Percentiles rank a stretch among this genome's conserved stretches.
These are phyloP conservation scores for Udeniomyces megalosporus DNA, from an alignment of 768 basidiomycete species.

Conservation along the genomic window DNA sequence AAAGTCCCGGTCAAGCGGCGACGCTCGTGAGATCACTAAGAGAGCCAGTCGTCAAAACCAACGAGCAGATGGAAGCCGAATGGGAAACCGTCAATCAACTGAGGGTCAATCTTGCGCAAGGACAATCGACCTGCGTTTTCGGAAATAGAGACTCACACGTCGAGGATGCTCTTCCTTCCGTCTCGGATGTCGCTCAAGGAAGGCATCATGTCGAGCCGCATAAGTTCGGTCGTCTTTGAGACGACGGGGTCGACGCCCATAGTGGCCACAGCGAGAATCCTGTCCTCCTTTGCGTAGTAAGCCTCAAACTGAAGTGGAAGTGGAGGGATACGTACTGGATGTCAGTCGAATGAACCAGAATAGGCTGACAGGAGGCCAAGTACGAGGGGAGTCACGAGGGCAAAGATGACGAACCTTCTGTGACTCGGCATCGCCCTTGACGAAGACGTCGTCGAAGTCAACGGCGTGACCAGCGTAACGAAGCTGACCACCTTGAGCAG, in stretches of 20 bases:
- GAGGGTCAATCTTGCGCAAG: no score
- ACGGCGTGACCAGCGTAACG: slow-evolving; percentile 60
- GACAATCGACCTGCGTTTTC: no score
- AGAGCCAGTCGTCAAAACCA: background rate
- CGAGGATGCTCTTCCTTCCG: slow-evolving; percentile 37
- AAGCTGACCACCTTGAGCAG: slow-evolving; percentile 72
- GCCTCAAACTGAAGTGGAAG: slow-evolving; percentile 37
- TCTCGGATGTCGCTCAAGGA: slow-evolving; percentile 50
- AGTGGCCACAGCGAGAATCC: slow-evolving; percentile 27
- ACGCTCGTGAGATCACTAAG: no score
- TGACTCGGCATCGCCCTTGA: slow-evolving; percentile 61
- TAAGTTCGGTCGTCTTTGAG: slow-evolving; percentile 56
- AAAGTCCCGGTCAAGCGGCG: no score
- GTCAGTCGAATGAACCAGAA: no score
- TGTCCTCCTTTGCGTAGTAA: slow-evolving; percentile 27
- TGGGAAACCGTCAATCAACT: no score
- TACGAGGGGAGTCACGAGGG: no score
- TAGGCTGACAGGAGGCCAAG: no score
- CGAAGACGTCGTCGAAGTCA: slow-evolving; percentile 56
- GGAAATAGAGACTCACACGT: background rate
- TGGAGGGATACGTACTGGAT: no score
- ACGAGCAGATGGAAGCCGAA: no score
- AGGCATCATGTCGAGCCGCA: slow-evolving; percentile 67
- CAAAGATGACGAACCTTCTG: no score
- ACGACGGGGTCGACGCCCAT: slow-evolving; percentile 62